A percentile compares a stretch with the other conserved stretches of the same genome.
phyloP scores from a whole-genome alignment of 106 monocot species.

The Iris macrosiphon region DNA sequence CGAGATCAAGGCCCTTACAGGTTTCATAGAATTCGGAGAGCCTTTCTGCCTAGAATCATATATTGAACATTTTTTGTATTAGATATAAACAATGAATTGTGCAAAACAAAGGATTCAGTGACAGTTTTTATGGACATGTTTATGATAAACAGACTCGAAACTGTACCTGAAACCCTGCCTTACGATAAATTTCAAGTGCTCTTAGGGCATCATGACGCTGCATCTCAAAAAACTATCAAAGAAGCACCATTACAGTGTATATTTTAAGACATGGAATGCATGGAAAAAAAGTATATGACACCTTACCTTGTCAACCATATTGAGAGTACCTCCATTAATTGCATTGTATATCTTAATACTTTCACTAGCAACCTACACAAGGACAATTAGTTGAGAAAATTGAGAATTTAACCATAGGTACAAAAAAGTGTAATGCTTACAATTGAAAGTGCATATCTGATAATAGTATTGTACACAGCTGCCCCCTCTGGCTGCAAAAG shows the following conservation, averaged over 20 bases:
- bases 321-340: slow-evolving; percentile 47
- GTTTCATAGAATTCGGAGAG: slow-evolving; percentile 49
- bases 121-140: no score
- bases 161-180: slow-evolving; percentile 51
- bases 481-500: slow-evolving; percentile 64
- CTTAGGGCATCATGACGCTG: slow-evolving; percentile 62
- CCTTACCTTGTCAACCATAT: slow-evolving; percentile 65
- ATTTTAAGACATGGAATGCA: no score
- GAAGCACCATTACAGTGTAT: slow-evolving; percentile 1
- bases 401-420: neutral
- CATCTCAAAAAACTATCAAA: slow-evolving; percentile 80
- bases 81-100: slow-evolving; percentile 2
- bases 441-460: slow-evolving; percentile 65
- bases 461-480: slow-evolving; percentile 50
- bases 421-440: slow-evolving; percentile 23
- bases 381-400: neutral
- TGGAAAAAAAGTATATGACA: neutral
- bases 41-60: slow-evolving; percentile 27
- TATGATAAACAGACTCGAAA: neutral
- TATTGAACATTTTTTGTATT: neutral
- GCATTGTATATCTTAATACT: slow-evolving; percentile 61
- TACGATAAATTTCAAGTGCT: slow-evolving; percentile 67
- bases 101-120: neutral
- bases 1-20: slow-evolving; percentile 39
- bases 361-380: slow-evolving; percentile 54